These are phyloP conservation scores for Cornus suecica DNA, from an alignment of 148 eudicot species.

Conservation along the genomic window DNA sequence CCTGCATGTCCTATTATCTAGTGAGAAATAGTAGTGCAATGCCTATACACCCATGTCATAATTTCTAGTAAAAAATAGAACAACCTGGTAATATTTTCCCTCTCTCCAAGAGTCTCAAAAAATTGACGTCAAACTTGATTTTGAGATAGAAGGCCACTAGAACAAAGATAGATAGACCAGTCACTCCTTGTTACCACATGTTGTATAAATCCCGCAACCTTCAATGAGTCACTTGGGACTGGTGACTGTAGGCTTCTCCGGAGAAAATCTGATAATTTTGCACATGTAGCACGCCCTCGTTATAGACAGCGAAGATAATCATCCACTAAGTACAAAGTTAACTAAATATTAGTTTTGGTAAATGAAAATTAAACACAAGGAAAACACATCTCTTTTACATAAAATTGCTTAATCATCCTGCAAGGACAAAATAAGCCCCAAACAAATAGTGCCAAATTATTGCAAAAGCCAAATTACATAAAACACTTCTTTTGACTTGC, in stretches of 20 bases:
- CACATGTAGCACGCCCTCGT: constrained; percentile 70
- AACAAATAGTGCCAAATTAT: no score
- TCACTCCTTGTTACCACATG: no score
- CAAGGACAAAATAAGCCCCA: no score
- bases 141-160: no score
- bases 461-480: no score
- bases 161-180: no score
- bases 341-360: not conserved
- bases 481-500: no score
- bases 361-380: not conserved
- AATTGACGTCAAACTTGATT: no score
- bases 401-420: not conserved
- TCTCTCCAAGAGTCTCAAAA: no score
- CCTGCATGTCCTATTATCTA: not conserved
- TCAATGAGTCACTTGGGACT: constrained; percentile 28
- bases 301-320: constrained; percentile 70
- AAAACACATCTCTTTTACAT: not conserved
- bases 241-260: constrained; percentile 47
- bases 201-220: constrained; percentile 31
- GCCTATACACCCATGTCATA: no score
- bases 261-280: constrained; percentile 59
- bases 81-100: no score
- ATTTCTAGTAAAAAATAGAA: no score
- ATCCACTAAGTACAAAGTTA: constrained; percentile 43
- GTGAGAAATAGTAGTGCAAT: not conserved